A percentile compares a stretch with the other conserved stretches of the same genome.
These are phyloP conservation scores for Pochonia chlamydosporia DNA, from an alignment of 2,329 filamentous ascomycete genomes.

Conservation along the genomic window DNA sequence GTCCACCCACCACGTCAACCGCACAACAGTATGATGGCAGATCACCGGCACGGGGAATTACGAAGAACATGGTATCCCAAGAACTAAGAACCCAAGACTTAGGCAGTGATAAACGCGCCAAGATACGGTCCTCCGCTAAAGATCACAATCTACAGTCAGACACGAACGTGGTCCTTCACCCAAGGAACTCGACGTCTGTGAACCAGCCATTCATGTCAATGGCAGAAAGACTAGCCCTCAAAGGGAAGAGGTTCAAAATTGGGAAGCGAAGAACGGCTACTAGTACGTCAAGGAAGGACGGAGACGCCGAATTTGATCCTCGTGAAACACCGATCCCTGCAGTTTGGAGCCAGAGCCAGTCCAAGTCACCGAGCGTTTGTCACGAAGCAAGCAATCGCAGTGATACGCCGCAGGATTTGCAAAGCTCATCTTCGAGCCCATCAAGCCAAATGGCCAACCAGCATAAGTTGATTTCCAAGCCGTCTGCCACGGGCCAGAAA, in stretches of 20 bases:
- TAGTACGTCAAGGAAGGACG: neutral
- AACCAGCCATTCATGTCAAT: constrained; percentile 43
- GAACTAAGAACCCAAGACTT: too few relatives aligned
- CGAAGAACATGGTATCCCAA: too few relatives aligned
- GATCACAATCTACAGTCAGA: too few relatives aligned
- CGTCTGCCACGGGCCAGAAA: neutral
- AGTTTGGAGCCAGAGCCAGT: neutral
- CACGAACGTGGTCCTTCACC: neutral
- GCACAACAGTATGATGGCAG: too few relatives aligned
- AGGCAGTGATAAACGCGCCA: too few relatives aligned
- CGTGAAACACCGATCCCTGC: neutral
- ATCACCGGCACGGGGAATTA: too few relatives aligned
- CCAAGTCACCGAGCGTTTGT: neutral
- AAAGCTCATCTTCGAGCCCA: neutral
- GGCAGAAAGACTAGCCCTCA: constrained; percentile 50
- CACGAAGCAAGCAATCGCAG: neutral
- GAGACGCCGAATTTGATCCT: neutral
- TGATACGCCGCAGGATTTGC: neutral
- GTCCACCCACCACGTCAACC: too few relatives aligned
- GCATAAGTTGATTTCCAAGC: neutral
- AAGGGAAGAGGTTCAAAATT: constrained; percentile 50
- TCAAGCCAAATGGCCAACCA: too few relatives aligned
- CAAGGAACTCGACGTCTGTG: constrained; percentile 1
- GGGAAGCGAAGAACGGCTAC: constrained; percentile 24
- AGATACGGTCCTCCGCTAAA: neutral